Evolutionary conservation across 306 rosid species (phyloP), one percentile per base, ranked within the genome.

Genomic region (Gastrolobium bilobum): DNA sequence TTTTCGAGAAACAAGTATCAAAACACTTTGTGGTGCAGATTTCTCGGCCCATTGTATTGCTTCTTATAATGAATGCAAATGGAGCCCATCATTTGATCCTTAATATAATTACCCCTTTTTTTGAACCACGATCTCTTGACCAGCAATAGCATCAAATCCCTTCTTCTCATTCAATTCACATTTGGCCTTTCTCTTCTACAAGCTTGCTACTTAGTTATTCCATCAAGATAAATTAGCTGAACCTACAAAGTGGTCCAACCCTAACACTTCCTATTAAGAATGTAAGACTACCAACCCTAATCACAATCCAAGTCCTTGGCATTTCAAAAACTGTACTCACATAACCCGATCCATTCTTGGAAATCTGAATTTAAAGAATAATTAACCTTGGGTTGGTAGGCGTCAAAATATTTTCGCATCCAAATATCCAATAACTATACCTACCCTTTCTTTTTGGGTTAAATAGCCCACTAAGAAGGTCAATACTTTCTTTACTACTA

Each of bases 241-340:
- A 78, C 76, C 51, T 43, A 57, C 39, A 15, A 46, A 46, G 69
- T 68, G 82, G 77, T 78, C 82, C 62, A 58, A 68, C 11, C 33
- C 33, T 43, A 57, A 31, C 75, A 43, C 59, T 48, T 43, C 26
- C 46, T 42, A 0, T 33, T 10, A 10, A 66, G 34, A 63, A 9
- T 44, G 33, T 57, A 44, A 69, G 44, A 11, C 43, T 20, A 57
- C 76, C 31, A 57, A 44, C 62, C 69, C 42, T 58, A 47, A 79
- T 35, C 62, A 68, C 44, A 58, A 78, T 35, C 67, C n/a, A 54
- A 10, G 30, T 37, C 52, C 59, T 61, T 43, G n/a, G 20, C 15
- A 52, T 64, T 53, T 52, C 14, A 33, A 61, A 75, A 46, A 10
- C 1, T 5, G 26, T 6, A 37, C 33, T 35, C 42, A 26, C 38